phyloP scores from a whole-genome alignment of 2,329 filamentous ascomycete species.

The Pyrenochaeta sp. region DNA sequence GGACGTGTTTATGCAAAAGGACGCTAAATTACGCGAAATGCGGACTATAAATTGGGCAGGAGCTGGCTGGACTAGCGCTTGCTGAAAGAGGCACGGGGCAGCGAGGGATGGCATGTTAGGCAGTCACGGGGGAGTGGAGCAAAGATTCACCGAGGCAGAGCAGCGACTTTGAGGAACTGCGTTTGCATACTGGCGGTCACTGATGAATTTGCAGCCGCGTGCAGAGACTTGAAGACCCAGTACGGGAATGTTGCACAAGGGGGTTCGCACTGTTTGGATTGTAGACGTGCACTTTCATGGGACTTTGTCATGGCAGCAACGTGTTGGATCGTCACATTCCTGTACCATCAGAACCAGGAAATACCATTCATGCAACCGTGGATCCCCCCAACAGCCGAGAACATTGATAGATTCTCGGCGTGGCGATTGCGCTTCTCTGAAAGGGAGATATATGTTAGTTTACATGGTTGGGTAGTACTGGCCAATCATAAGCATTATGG shows the following conservation, averaged over 20 bases:
- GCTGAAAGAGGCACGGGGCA: neutral
- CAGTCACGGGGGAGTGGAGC: neutral
- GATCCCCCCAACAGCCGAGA: neutral
- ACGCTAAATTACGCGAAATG: conserved; percentile 17
- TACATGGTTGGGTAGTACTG: neutral
- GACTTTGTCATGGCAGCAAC: neutral
- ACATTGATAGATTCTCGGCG: neutral
- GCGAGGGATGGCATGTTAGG: neutral
- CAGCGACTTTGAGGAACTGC: neutral
- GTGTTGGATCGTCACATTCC: neutral
- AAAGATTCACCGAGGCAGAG: neutral
- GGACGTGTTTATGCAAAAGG: conserved; percentile 20
- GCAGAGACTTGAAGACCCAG: neutral
- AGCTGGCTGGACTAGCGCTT: conserved; percentile 9
- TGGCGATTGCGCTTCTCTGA: neutral
- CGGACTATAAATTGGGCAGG: conserved; percentile 7
- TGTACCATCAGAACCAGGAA: too few relatives aligned
- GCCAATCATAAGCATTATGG: conserved; percentile 1
- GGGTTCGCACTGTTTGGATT: neutral
- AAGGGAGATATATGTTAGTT: neutral
- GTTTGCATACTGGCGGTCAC: neutral
- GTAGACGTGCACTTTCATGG: neutral
- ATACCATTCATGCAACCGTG: too few relatives aligned
- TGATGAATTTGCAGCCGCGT: neutral
- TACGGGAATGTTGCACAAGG: neutral